phyloP scores from a whole-genome alignment of 2,329 filamentous ascomycete species.

The Verticillium nonalfalfae region DNA sequence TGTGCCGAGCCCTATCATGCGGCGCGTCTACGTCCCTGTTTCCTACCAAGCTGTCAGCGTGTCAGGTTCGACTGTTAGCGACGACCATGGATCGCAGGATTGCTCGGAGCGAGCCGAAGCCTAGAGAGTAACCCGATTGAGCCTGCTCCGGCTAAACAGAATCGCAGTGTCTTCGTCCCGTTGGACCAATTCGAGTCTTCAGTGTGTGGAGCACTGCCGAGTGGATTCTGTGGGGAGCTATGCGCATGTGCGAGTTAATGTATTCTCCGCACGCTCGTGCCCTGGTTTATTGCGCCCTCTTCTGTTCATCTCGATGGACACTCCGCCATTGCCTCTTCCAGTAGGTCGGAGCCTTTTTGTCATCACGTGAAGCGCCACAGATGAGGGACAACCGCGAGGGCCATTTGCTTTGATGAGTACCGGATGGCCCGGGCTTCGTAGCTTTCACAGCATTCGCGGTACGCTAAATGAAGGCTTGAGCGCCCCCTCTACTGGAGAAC shows the following conservation, averaged over 20 bases:
- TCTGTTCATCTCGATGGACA: neutral
- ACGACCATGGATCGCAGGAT: neutral
- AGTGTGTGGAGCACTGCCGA: neutral
- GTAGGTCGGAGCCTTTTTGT: neutral
- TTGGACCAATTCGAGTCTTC: too few species aligned
- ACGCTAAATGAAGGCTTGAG: neutral
- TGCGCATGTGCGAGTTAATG: neutral
- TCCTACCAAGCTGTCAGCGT: neutral
- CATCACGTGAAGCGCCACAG: neutral
- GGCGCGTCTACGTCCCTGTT: neutral
- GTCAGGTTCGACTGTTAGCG: neutral
- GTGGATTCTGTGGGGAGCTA: neutral
- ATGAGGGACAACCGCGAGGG: neutral
- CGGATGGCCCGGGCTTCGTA: neutral
- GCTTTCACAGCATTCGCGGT: neutral
- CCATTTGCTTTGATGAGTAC: neutral
- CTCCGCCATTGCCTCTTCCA: neutral
- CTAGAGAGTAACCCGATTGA: neutral
- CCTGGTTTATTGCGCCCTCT: neutral
- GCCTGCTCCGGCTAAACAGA: neutral
- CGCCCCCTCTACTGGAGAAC: neutral
- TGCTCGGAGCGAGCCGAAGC: neutral
- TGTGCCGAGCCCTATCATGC: neutral
- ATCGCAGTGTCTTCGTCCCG: neutral
- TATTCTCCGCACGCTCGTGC: neutral